Evolutionary conservation across 805 yeast species (phyloP).

Genomic region (Ogataea methylovora): DNA sequence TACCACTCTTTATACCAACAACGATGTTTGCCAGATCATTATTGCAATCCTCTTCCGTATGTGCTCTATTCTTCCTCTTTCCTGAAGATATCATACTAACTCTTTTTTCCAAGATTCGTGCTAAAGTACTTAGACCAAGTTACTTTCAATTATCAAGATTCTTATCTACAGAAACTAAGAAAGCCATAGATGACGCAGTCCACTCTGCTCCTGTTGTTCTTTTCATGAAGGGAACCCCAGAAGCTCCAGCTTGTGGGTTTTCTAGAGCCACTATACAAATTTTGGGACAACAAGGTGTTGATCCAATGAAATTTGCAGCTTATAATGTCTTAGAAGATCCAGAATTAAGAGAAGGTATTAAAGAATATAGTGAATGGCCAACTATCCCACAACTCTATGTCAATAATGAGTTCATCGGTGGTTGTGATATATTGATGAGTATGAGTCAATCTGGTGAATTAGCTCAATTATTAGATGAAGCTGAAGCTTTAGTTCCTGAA

Average conservation of each 20-base stretch:
- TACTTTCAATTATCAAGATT: conserved; percentile 23
- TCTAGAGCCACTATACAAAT: conserved; percentile 91
- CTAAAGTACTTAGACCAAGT: too few species aligned
- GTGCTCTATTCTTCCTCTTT: too few species aligned
- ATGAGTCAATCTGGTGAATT: conserved; percentile 93
- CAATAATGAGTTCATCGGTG: conserved; percentile 88
- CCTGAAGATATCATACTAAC: too few species aligned
- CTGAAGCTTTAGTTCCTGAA: conserved; percentile 73
- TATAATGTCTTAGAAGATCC: conserved; percentile 93
- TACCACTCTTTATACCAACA: too few species aligned
- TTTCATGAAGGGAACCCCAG: conserved; percentile 98
- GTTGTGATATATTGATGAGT: conserved; percentile 88
- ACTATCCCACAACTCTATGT: conserved; percentile 96
- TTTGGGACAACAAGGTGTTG: conserved; percentile 94
- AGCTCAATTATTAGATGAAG: conserved; percentile 72
- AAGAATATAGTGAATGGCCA: conserved; percentile 96
- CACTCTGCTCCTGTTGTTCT: conserved; percentile 88
- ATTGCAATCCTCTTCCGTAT: too few species aligned
- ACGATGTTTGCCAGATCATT: too few species aligned
- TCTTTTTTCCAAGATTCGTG: too few species aligned
- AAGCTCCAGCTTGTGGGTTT: conserved; percentile 96
- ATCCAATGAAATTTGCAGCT: conserved; percentile 94
- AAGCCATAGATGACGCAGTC: conserved; percentile 83
- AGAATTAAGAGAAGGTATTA: conserved; percentile 90
- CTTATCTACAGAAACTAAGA: conserved; percentile 68